Percentiles rank a stretch among this genome's conserved stretches.
Conservation (phyloP, 768 basidiomycete species). For the Gloeophyllum trabeum region DNA sequence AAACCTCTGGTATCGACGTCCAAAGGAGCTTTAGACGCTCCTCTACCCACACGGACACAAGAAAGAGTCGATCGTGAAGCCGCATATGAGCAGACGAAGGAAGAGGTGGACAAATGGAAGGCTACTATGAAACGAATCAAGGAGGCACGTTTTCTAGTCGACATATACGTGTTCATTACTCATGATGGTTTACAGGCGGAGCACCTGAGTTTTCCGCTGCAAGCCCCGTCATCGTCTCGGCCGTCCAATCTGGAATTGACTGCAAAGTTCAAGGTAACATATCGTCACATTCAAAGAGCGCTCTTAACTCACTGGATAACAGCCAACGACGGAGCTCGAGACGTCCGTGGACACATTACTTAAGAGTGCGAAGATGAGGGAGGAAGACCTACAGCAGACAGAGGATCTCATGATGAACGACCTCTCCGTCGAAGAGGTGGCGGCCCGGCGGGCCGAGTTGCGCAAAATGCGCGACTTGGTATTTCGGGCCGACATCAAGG, state of each 20-base stretch:
- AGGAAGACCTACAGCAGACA: constrained; percentile 64
- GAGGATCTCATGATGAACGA: constrained; percentile 82
- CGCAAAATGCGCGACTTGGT: constrained; percentile 86
- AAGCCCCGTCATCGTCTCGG: constrained; percentile 43
- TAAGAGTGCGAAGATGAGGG: constrained; percentile 70
- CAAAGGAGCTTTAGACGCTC: constrained; percentile 65
- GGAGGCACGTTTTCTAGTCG: constrained; percentile 62
- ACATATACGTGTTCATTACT: too few species aligned
- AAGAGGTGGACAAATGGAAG: constrained; percentile 90
- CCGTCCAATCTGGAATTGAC: constrained; percentile 66
- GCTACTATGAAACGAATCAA: constrained; percentile 86
- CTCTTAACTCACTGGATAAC: neutral
- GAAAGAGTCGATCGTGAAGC: constrained; percentile 89
- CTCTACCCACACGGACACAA: constrained; percentile 77
- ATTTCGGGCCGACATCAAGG: constrained; percentile 87
- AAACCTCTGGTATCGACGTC: constrained; percentile 45
- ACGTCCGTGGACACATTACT: constrained; percentile 74
- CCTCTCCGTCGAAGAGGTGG: constrained; percentile 78
- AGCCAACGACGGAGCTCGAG: constrained; percentile 84
- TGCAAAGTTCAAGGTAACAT: constrained; percentile 72
- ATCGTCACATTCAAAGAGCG: neutral
- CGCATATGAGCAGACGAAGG: constrained; percentile 88
- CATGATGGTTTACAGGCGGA: too few species aligned
- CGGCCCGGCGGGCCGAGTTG: constrained; percentile 68
- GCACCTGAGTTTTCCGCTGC: constrained; percentile 78